phyloP scores from a whole-genome alignment of 2,329 filamentous ascomycete genomes.

The Xylariaceae sp. region DNA sequence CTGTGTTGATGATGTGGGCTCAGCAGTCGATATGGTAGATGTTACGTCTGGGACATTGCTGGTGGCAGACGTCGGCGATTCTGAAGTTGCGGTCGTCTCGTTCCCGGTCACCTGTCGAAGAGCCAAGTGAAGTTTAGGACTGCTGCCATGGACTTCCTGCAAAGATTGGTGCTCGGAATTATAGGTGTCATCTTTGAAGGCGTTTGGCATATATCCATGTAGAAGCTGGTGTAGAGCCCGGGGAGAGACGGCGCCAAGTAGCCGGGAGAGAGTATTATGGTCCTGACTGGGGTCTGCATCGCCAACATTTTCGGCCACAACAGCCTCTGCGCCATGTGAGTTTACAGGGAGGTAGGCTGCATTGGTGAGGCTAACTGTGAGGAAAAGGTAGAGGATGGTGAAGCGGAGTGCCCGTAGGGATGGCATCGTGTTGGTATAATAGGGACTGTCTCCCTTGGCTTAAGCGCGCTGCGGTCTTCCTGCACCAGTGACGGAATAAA shows the following conservation, averaged over 20 bases:
- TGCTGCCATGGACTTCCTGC: constrained; percentile 55
- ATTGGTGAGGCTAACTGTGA: constrained; percentile 34
- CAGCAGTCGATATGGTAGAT: constrained; percentile 7
- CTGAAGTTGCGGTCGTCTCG: constrained; percentile 28
- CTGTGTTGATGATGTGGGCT: constrained; percentile 15
- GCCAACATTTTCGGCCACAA: constrained; percentile 9
- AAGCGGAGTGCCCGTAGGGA: constrained; percentile 35
- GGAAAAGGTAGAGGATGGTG: constrained; percentile 26
- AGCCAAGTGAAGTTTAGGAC: constrained; percentile 58
- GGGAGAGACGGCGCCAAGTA: constrained; percentile 52
- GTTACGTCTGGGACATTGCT: constrained; percentile 14
- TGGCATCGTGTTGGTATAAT: constrained; percentile 32
- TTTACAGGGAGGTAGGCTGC: constrained; percentile 25
- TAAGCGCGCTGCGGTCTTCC: background rate
- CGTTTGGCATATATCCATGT: constrained; percentile 55
- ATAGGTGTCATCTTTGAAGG: constrained; percentile 64
- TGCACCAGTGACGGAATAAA: background rate
- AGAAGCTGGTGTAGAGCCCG: constrained; percentile 61
- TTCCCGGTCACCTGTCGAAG: constrained; percentile 48
- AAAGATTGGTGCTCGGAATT: constrained; percentile 58
- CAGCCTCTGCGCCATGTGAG: constrained; percentile 19
- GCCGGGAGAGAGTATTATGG: constrained; percentile 43
- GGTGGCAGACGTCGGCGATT: constrained; percentile 10
- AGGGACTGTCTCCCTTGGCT: background rate
- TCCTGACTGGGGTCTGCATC: constrained; percentile 19